These are phyloP conservation scores for Melampsora americana DNA, from an alignment of 1,284 basidiomycete genomes.

Conservation along the genomic window DNA sequence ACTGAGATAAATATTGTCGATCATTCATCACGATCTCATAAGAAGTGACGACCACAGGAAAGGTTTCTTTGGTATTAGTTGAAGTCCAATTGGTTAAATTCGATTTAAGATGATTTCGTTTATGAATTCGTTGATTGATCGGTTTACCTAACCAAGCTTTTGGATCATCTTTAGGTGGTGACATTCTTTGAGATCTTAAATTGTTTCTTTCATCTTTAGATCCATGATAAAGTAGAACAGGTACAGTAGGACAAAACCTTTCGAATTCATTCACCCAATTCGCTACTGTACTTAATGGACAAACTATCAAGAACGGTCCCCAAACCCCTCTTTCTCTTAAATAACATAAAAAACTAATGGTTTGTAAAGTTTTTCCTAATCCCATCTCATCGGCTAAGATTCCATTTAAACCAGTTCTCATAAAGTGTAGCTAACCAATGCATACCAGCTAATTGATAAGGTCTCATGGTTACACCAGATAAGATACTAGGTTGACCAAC, in stretches of 20 bases:
- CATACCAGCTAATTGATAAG: slow-evolving; percentile 90
- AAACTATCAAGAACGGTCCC: slow-evolving; percentile 82
- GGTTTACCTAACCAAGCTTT: slow-evolving; percentile 47
- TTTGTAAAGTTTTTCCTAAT: slow-evolving; percentile 86
- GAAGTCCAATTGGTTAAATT: slow-evolving; percentile 26
- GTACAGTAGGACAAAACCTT: slow-evolving; percentile 72
- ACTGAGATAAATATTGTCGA: slow-evolving; percentile 64
- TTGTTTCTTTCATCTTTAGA: slow-evolving; percentile 66
- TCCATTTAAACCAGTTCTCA: slow-evolving; percentile 88
- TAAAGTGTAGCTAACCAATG: slow-evolving; percentile 94
- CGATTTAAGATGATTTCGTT: slow-evolving; percentile 32
- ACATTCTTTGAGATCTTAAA: slow-evolving; percentile 45
- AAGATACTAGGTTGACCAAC: slow-evolving; percentile 69
- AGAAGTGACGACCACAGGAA: slow-evolving; percentile 81
- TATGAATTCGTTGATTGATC: not conserved
- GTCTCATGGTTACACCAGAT: slow-evolving; percentile 77
- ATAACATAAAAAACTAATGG: slow-evolving; percentile 85
- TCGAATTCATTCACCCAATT: slow-evolving; percentile 87
- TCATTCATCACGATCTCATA: slow-evolving; percentile 92
- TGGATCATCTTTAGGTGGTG: slow-evolving; percentile 51
- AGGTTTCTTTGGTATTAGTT: slow-evolving; percentile 55
- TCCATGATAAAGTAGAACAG: slow-evolving; percentile 86
- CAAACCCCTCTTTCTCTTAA: slow-evolving; percentile 71
- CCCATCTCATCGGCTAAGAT: slow-evolving; percentile 93
- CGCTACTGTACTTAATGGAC: slow-evolving; percentile 83